Base-by-base conservation (phyloP, 257 asterid genomes). In the Schizonepeta tenuifolia region DNA sequence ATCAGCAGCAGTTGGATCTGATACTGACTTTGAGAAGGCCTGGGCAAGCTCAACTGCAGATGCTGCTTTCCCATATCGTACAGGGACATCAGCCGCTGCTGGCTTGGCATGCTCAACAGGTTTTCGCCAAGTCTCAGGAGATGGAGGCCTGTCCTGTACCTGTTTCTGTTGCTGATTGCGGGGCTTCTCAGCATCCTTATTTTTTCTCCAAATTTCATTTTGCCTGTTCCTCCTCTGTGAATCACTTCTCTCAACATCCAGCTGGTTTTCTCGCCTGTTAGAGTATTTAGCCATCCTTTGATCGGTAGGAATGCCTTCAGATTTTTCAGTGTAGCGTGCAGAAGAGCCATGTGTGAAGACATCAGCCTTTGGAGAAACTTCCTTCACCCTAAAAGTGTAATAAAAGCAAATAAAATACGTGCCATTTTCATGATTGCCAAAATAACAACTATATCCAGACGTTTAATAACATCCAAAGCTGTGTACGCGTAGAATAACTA, bases 31-130 rank as follows among this genome's bases (percentile, higher is more conserved):
- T 2, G 97, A 94, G 74, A 91, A 94, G 69, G 93, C 94, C 75
- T 89, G 92, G 51, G 99, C 97, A 63, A 94, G 96, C 89, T 91
- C 99, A 18, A 94, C 85, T 10, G 99, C 97, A 10, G 99, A 88
- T 57, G 96, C 86, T 43, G 90, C 95, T 81, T 89, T 94, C 43
- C 96, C 94, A 54, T 75, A 79, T 13, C 91, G 92, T 33, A 61
- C 14, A 22, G 83, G 79, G 73, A 77, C 73, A 72, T 83, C 88
- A 1, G 84, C 73, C 15, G 26, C 66, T 9, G 79, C 82, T 38
- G 89, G 84, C 65, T 58, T 83, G 21, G 78, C 80, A 5, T 71
- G 77, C 62, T 86, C 97, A 6, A 82, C 77, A 7, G 96, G 93
- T 78, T 85, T 91, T 72, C 96, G 95, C 98, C 98, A 94, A 0